Base-by-base conservation (phyloP, 148 eudicot species). In the Fagopyrum homotropicum region DNA sequence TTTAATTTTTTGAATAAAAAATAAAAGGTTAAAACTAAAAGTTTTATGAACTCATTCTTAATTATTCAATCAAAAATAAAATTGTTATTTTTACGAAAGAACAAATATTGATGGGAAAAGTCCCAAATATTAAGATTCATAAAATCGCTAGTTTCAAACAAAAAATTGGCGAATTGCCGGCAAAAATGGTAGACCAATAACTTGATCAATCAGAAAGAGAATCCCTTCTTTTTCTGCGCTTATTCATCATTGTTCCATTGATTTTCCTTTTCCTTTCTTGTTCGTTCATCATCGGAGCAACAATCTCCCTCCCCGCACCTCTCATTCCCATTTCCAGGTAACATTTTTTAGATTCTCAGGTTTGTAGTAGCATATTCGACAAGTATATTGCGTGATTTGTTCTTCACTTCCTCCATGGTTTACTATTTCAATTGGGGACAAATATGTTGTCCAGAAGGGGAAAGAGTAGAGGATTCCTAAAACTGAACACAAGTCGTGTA, bases 131-230 rank as follows among this genome's bases (percentile, higher is more conserved):
- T 49, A 9, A 49, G 52, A 1, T 49, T 49, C 15, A 4, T 29
- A 26, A 63, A 63, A 63, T 15, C 5, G 47, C 19, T 40, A 1
- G 40, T 35, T 35, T 35, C 40, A 35, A 35, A 35, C 40, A 2
- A 35, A 35, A 66, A 43, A 40, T 35, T 66, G 2, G 9, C 45
- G 9, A 66, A 15, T 66, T 40, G 46, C 71, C 71, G 71, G 19
- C 9, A 66, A 66, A 66, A 40, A 66, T 66, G 71, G 71, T 43
- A 40, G 2, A 43, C 71, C 71, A 66, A 66, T 40, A 14, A 66
- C 40, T 22, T 40, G 47, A 66, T 40, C 19, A 40, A 66, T 14
- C 47, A 43, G 71, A 40, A 66, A 40, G 71, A 14, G 46, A 43
- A 2, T 12, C 46, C 47, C 64, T 56, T 56, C 61, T 63, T 60